phyloP scores from a whole-genome alignment of 345 rosid species.

The Eucalyptus victrix region DNA sequence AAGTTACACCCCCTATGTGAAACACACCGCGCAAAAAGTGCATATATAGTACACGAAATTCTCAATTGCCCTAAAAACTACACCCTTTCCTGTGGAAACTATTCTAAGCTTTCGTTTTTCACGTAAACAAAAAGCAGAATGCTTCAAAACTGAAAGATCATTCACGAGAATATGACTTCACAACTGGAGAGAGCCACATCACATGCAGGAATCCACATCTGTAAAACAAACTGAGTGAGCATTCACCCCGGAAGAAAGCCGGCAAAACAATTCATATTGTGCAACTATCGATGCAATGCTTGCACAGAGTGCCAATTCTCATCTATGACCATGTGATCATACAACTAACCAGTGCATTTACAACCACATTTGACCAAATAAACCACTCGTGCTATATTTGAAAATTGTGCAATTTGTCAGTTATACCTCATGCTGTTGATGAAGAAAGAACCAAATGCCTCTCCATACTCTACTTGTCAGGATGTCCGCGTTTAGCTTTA shows the following conservation, averaged over 20 bases:
- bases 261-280: neutral
- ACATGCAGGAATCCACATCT: neutral
- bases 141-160: neutral
- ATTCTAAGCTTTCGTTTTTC: neutral
- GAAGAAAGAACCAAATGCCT: neutral
- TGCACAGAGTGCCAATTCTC: neutral
- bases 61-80: neutral
- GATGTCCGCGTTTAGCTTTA: conserved; percentile 55
- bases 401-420: neutral
- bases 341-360: neutral
- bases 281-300: neutral
- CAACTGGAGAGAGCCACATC: neutral
- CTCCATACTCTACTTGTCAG: conserved; percentile 34
- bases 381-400: neutral
- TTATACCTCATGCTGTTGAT: neutral
- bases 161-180: neutral
- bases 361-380: neutral
- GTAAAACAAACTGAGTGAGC: neutral
- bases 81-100: neutral
- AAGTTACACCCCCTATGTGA: neutral
- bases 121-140: neutral
- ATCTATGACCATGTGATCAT: neutral
- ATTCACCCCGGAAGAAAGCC: neutral
- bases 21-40: neutral
- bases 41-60: neutral